Conservation (phyloP, 305 asterid genomes). For the Petunia hybrid region DNA sequence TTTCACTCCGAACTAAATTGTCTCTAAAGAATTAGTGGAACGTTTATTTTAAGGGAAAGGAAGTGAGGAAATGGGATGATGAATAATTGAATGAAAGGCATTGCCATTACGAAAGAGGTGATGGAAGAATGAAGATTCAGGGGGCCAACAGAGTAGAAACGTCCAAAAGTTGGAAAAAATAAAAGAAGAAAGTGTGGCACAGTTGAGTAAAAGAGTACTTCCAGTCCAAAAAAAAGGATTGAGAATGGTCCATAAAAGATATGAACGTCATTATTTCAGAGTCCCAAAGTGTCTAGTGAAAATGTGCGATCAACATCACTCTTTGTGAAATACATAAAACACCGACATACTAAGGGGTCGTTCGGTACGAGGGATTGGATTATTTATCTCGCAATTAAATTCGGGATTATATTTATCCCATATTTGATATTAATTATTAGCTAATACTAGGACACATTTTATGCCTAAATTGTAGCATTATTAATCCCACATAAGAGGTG, state of each 20-base stretch:
- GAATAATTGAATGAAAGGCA: too few relatives aligned
- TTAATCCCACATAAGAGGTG: too few relatives aligned
- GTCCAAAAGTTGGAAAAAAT: neutral
- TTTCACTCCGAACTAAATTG: too few relatives aligned
- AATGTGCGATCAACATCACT: neutral
- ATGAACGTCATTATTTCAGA: neutral
- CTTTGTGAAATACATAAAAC: neutral
- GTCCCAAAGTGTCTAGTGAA: neutral
- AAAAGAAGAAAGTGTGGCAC: neutral
- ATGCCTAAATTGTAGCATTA: too few relatives aligned
- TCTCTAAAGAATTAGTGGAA: too few relatives aligned
- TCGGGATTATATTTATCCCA: too few relatives aligned
- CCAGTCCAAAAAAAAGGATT: neutral
- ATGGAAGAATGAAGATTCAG: neutral
- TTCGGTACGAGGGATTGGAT: too few relatives aligned
- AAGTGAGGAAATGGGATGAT: too few relatives aligned
- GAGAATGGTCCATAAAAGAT: neutral
- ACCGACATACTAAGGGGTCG: neutral
- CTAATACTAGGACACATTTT: too few relatives aligned
- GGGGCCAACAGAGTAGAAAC: neutral
- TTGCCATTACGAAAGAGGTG: neutral
- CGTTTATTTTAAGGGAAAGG: too few relatives aligned
- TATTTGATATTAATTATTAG: too few relatives aligned
- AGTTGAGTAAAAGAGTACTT: neutral
- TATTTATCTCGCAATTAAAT: too few relatives aligned